Evolutionary conservation across 176 grass and related monocot species (phyloP).

Genomic region (Carex cristatella): DNA sequence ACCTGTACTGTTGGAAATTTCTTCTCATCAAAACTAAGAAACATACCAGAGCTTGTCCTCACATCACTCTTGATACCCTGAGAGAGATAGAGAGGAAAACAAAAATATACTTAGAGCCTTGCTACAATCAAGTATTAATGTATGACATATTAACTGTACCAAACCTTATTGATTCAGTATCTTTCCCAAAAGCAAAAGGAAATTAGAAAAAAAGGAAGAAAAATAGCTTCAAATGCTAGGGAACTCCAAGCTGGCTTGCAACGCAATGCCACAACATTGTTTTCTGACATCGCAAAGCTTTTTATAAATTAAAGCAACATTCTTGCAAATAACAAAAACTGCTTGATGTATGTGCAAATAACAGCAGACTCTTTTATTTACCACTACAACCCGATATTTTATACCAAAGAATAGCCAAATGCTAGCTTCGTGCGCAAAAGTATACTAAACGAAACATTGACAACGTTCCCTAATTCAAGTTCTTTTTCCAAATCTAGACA

Average conservation of each 20-base stretch:
- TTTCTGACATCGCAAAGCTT: background rate
- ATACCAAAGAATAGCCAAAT: background rate
- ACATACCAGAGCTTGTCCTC: slow-evolving; percentile 96
- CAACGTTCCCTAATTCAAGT: background rate
- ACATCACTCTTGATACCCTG: slow-evolving; percentile 94
- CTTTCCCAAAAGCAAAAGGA: background rate
- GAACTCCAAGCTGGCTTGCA: background rate
- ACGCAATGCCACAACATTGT: background rate
- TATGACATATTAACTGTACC: background rate
- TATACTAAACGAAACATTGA: background rate
- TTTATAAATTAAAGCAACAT: background rate
- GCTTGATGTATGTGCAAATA: background rate
- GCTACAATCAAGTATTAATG: background rate
- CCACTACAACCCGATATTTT: background rate
- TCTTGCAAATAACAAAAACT: background rate
- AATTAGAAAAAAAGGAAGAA: background rate
- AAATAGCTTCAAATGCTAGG: background rate
- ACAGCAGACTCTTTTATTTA: background rate
- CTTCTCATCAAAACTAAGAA: slow-evolving; percentile 57
- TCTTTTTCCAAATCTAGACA: background rate
- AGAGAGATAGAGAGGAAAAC: background rate
- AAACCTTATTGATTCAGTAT: background rate
- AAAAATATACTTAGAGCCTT: background rate
- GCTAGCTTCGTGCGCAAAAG: background rate
- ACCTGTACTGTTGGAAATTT: slow-evolving; percentile 82